Conservation (phyloP, 306 rosid species). For the Inga oerstediana region DNA sequence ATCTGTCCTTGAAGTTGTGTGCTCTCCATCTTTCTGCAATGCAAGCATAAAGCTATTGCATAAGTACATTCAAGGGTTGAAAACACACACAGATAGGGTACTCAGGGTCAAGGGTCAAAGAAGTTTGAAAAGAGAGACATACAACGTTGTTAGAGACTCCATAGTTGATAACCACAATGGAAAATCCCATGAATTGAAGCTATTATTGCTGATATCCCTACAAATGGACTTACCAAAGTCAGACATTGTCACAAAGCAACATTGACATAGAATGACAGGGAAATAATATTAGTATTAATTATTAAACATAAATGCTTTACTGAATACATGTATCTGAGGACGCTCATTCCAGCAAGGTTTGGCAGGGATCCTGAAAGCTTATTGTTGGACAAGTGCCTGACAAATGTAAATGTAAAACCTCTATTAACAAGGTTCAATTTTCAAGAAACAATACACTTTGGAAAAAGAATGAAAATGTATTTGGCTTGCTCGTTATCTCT, state of each 20-base stretch:
- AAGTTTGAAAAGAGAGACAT: conserved; percentile 37
- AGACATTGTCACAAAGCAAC: background rate
- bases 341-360: conserved; percentile 50
- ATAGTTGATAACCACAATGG: conserved; percentile 55
- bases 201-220: conserved; percentile 65
- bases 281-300: background rate
- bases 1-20: conserved; percentile 53
- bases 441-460: background rate
- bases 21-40: conserved; percentile 53
- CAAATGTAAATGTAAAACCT: conserved; percentile 20
- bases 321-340: conserved; percentile 56
- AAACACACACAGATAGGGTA: background rate
- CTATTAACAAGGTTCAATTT: conserved; percentile 14
- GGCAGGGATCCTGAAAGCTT: conserved; percentile 59
- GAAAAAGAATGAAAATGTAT: background rate
- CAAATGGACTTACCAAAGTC: conserved; percentile 24
- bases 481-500: conserved; percentile 8
- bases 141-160: conserved; percentile 60
- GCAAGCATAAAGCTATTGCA: conserved; percentile 11
- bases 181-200: conserved; percentile 46
- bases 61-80: conserved; percentile 9
- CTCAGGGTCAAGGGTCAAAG: background rate
- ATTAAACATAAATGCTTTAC: conserved; percentile 19
- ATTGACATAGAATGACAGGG: background rate
- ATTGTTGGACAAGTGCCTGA: conserved; percentile 68